Percentiles rank a stretch among this genome's conserved stretches.
These are phyloP conservation scores for Ogataea chonburiensis DNA, from an alignment of 805 yeast genomes.

Conservation along the genomic window DNA sequence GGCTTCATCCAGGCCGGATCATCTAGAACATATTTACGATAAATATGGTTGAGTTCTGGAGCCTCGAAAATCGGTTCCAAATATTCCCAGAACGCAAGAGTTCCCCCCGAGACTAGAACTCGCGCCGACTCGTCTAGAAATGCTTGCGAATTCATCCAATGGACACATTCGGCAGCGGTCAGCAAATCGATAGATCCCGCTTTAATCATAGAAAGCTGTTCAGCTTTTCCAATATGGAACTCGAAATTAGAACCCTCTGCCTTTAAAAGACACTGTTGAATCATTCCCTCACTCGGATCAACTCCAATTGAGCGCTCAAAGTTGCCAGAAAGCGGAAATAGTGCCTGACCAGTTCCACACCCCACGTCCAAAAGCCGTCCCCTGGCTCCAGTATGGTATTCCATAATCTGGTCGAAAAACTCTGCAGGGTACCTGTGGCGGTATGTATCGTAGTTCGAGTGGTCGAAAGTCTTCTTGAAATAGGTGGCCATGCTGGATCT, in stretches of 20 bases:
- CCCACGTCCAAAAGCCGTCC: constrained; percentile 60
- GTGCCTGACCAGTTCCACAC: constrained; percentile 78
- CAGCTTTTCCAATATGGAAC: constrained; percentile 28
- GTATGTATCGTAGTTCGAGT: constrained; percentile 49
- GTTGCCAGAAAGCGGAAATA: constrained; percentile 46
- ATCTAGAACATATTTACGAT: constrained; percentile 49
- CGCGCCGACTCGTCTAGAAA: constrained; percentile 40
- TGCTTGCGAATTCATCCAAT: constrained; percentile 62
- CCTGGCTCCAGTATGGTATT: constrained; percentile 36
- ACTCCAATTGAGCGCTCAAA: constrained; percentile 58
- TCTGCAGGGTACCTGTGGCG: constrained; percentile 63
- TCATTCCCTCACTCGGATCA: constrained; percentile 61
- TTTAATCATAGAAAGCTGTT: constrained; percentile 24
- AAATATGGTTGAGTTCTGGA: constrained; percentile 52
- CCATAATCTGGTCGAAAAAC: constrained; percentile 41
- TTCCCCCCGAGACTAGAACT: constrained; percentile 56
- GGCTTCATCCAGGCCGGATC: constrained; percentile 50
- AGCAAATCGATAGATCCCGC: constrained; percentile 52
- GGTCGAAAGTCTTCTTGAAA: constrained; percentile 46
- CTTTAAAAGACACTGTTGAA: constrained; percentile 39
- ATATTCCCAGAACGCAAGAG: constrained; percentile 76
- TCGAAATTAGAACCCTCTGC: constrained; percentile 13
- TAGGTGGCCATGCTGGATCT: constrained; percentile 75
- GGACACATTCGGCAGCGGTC: constrained; percentile 76
- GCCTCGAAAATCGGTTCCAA: constrained; percentile 56